Percentiles rank a stretch among this genome's conserved stretches.
Conservation (phyloP, 345 rosid species). For the Populus euphratica region DNA sequence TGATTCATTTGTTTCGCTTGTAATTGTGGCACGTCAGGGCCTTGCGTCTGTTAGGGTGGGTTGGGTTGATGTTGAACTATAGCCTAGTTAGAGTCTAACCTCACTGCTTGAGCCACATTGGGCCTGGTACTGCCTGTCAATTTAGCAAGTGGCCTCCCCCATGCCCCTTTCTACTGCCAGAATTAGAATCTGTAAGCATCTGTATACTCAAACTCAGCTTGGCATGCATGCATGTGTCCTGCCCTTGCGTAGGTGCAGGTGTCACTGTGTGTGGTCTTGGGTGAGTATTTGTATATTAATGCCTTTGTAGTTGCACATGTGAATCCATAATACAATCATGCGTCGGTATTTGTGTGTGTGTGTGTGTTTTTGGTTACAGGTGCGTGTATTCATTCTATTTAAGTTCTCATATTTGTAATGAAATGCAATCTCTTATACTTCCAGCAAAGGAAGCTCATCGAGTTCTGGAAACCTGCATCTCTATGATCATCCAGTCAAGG, state of each 20-base stretch:
- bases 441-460: slow-evolving; percentile 56
- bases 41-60: not conserved
- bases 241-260: not conserved
- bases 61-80: not conserved
- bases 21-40: too few species aligned
- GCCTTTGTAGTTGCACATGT: not conserved
- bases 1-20: not conserved
- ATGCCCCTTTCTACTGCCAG: not conserved
- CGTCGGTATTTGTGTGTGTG: not conserved
- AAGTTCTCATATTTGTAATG: not conserved
- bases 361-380: too few species aligned
- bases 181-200: not conserved
- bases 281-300: not conserved
- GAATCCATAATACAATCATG: not conserved
- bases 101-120: not conserved
- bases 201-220: not conserved
- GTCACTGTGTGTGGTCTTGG: not conserved
- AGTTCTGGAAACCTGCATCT: slow-evolving; percentile 53
- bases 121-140: not conserved
- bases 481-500: slow-evolving; percentile 9
- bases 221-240: not conserved
- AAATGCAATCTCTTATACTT: not conserved
- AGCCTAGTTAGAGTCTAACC: not conserved
- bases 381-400: not conserved
- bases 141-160: not conserved